Evolutionary conservation across 1,139 yeast species (phyloP).

Genomic region (Diutina rugosa): DNA sequence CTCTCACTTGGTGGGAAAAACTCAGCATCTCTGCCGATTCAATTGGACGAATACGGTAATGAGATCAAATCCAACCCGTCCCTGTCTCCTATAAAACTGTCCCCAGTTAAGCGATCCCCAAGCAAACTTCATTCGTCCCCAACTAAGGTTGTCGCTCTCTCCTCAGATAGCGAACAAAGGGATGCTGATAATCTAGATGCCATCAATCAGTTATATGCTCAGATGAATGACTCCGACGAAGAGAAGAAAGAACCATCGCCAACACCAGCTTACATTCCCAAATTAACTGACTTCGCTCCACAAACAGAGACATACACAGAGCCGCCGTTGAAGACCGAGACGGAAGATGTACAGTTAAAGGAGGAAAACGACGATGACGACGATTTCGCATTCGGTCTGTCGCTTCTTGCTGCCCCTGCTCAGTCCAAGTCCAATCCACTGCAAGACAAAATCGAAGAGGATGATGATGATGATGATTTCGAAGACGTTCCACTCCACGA

Average conservation of each 20-base stretch:
- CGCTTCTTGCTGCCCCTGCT: not conserved
- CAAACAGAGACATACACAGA: not conserved
- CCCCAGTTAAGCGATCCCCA: not conserved
- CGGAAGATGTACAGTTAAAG: conserved; percentile 8
- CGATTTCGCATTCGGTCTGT: not conserved
- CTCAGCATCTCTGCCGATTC: conserved; percentile 27
- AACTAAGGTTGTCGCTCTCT: not conserved
- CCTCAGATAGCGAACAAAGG: not conserved
- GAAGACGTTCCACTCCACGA: not conserved
- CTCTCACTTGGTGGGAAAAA: conserved; percentile 42
- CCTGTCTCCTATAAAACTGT: not conserved
- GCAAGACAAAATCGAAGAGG: not conserved
- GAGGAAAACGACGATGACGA: not conserved
- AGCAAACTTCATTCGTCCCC: not conserved
- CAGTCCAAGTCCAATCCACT: not conserved
- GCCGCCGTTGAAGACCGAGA: not conserved
- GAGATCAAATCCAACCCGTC: not conserved
- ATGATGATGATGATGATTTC: not conserved
- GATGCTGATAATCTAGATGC: conserved; percentile 12
- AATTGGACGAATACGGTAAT: conserved; percentile 21
- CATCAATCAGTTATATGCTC: conserved; percentile 4
- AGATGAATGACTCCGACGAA: not conserved
- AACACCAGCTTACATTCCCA: not conserved
- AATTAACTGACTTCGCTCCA: not conserved
- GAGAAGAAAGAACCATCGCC: not conserved